phyloP scores from a whole-genome alignment of 192 early-diverging fungal genomes.

The Entomortierella chlamydospora region DNA sequence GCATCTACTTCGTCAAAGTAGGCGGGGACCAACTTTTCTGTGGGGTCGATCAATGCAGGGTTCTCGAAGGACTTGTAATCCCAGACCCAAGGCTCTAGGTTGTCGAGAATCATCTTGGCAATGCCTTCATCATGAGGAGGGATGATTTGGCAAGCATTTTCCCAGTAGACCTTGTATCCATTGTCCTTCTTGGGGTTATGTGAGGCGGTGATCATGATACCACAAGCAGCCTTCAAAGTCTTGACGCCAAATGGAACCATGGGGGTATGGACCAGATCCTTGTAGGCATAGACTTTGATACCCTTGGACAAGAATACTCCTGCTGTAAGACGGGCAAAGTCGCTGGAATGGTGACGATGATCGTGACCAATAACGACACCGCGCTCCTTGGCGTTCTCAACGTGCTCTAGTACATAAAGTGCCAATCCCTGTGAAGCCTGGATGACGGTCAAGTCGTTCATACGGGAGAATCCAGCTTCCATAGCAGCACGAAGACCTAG shows the following conservation, averaged over 20 bases:
- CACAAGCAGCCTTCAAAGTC: conserved; percentile 74
- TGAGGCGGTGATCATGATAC: conserved; percentile 98
- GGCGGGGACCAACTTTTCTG: conserved; percentile 69
- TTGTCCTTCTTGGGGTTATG: conserved; percentile 96
- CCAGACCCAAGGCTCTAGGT: conserved; percentile 80
- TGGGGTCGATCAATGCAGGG: conserved; percentile 66
- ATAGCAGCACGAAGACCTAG: conserved; percentile 89
- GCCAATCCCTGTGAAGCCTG: conserved; percentile 91
- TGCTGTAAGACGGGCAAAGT: conserved; percentile 86
- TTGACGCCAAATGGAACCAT: conserved; percentile 91
- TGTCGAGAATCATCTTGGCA: conserved; percentile 73
- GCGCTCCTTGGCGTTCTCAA: conserved; percentile 66
- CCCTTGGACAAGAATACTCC: conserved; percentile 84
- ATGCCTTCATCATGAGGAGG: conserved; percentile 88
- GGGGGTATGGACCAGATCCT: conserved; percentile 84
- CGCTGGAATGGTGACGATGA: conserved; percentile 88
- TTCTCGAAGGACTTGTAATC: conserved; percentile 69
- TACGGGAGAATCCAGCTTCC: conserved; percentile 92
- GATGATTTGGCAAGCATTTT: conserved; percentile 93
- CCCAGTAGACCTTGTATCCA: conserved; percentile 92
- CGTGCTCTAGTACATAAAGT: conserved; percentile 70
- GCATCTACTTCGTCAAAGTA: conserved; percentile 77
- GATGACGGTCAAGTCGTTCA: conserved; percentile 94
- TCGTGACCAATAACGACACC: conserved; percentile 95
- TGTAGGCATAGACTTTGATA: conserved; percentile 84